Evolutionary conservation across 139 green algal species (phyloP).

Genomic region (Tetradesmus lagerheimii): DNA sequence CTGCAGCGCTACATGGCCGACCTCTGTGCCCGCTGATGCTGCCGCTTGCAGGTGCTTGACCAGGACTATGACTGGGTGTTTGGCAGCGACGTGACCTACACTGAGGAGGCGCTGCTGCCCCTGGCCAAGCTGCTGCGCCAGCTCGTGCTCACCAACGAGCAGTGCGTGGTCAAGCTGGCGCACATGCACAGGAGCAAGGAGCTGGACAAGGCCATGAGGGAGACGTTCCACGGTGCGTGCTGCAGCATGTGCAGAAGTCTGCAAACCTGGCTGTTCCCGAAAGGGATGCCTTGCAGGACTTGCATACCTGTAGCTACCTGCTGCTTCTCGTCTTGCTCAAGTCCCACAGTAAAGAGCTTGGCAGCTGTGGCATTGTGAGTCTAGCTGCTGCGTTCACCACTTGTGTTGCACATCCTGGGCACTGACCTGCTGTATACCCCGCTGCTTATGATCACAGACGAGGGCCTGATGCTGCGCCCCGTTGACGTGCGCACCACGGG

Average conservation of each 20-base stretch:
- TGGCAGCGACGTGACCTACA: conserved; percentile 45
- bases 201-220: conserved; percentile 49
- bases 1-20: neutral
- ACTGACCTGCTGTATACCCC: neutral
- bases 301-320: too few species aligned
- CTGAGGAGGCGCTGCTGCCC: neutral
- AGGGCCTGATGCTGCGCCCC: conserved; percentile 40
- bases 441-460: neutral
- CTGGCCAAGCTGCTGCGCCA: conserved; percentile 41
- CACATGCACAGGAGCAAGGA: conserved; percentile 47
- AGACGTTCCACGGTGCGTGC: conserved; percentile 43
- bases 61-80: conserved; percentile 51
- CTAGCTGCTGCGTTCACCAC: too few species aligned
- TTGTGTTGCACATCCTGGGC: neutral
- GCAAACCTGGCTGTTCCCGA: too few species aligned
- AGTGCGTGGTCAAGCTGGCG: conserved; percentile 37
- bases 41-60: conserved; percentile 31
- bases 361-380: too few species aligned
- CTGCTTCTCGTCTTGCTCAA: too few species aligned
- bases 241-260: neutral
- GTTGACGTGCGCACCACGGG: conserved; percentile 45
- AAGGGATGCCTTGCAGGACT: too few species aligned
- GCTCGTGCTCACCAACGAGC: conserved; percentile 31
- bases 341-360: too few species aligned
- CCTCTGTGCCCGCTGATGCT: neutral